Conservation (phyloP, 1,284 basidiomycete genomes). For the Meripilus lineatus region DNA sequence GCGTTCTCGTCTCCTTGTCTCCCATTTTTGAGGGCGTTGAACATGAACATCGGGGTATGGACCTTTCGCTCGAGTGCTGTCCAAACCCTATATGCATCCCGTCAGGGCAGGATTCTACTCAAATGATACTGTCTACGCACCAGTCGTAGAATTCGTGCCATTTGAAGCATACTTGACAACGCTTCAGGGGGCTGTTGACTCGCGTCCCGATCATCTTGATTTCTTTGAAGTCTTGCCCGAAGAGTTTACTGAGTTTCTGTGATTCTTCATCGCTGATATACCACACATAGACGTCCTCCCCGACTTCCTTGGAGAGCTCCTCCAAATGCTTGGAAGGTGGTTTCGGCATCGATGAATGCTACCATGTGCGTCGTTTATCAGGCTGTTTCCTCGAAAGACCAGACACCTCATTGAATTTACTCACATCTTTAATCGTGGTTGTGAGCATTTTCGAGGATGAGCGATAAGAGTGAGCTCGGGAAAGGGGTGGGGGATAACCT, state of each 20-base stretch:
- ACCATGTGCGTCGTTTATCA: too few species aligned
- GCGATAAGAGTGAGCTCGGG: too few species aligned
- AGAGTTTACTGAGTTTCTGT: neutral
- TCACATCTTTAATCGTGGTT: too few species aligned
- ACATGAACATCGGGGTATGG: conserved; percentile 12
- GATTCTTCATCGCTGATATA: conserved; percentile 1
- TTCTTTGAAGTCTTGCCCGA: neutral
- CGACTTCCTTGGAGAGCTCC: neutral
- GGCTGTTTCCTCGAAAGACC: too few species aligned
- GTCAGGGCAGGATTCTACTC: too few species aligned
- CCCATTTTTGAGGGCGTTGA: conserved; percentile 11
- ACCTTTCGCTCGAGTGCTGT: conserved; percentile 13
- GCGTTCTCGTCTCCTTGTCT: conserved; percentile 8
- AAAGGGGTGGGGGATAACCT: too few species aligned
- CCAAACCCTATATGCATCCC: conserved; percentile 11
- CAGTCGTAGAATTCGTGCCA: conserved; percentile 17
- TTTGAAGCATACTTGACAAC: conserved; percentile 12
- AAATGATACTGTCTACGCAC: too few species aligned
- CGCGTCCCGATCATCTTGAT: conserved; percentile 1
- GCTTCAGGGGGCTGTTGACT: conserved; percentile 8
- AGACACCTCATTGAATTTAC: too few species aligned
- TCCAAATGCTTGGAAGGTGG: too few species aligned
- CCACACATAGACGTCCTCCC: neutral
- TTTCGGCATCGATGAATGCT: too few species aligned
- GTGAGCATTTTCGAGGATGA: too few species aligned